A percentile compares a stretch with the other conserved stretches of the same genome.
phyloP scores from a whole-genome alignment of 2,329 filamentous ascomycete genomes.

The Neonectria magnoliae region DNA sequence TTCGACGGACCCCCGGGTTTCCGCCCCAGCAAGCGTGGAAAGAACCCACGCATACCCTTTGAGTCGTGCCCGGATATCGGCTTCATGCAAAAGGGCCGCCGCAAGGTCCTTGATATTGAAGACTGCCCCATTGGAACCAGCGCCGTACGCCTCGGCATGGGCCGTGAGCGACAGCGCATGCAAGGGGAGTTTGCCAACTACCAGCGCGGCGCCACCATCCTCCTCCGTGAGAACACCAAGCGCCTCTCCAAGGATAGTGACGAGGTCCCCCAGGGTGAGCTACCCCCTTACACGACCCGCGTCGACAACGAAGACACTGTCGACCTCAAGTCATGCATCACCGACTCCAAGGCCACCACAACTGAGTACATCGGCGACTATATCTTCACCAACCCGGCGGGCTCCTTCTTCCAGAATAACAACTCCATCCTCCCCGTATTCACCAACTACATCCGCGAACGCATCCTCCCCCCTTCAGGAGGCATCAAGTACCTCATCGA shows the following conservation, averaged over 20 bases:
- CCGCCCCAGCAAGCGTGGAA: constrained; percentile 60
- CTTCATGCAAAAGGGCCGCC: constrained; percentile 87
- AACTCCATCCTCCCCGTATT: constrained; percentile 93
- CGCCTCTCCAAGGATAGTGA: constrained; percentile 65
- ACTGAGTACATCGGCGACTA: constrained; percentile 90
- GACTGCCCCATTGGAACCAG: constrained; percentile 96
- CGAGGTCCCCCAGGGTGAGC: constrained; percentile 42
- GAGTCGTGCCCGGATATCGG: constrained; percentile 80
- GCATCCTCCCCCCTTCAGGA: constrained; percentile 69
- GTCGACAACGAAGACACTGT: constrained; percentile 67
- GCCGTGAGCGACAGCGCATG: constrained; percentile 80
- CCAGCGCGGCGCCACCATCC: constrained; percentile 83
- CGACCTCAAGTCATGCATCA: constrained; percentile 89
- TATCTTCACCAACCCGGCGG: constrained; percentile 89
- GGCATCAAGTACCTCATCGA: constrained; percentile 89
- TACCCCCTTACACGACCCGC: constrained; percentile 50
- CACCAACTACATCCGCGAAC: constrained; percentile 84
- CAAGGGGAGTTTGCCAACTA: constrained; percentile 75
- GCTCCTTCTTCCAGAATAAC: constrained; percentile 99
- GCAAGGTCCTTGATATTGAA: constrained; percentile 89
- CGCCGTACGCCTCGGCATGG: constrained; percentile 82
- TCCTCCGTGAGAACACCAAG: constrained; percentile 86
- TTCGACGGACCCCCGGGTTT: constrained; percentile 80
- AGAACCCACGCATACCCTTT: constrained; percentile 60
- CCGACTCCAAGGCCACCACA: constrained; percentile 81